Evolutionary conservation across 2,329 filamentous ascomycete species (phyloP).

Genomic region (Fusarium bactridioides): DNA sequence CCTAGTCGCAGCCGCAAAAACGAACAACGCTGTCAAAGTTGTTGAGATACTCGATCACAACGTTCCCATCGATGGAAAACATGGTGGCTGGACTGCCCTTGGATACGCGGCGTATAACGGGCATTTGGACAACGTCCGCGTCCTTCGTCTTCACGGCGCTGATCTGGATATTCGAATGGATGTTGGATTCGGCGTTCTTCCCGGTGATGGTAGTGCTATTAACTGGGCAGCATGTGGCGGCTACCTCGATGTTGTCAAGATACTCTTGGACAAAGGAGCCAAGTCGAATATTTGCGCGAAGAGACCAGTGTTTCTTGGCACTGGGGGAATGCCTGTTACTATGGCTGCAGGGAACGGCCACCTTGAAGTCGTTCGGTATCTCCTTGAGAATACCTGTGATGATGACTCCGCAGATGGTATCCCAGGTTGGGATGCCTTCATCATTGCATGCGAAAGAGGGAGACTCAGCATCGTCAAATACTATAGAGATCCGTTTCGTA

Average conservation of each 20-base stretch:
- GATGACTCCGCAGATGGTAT: accelerated
- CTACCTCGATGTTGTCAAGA: background rate
- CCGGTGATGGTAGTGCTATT: background rate
- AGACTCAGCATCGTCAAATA: background rate
- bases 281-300: background rate
- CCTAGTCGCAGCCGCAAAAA: background rate
- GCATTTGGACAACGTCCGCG: background rate
- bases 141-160: background rate
- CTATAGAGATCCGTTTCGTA: accelerated
- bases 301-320: background rate
- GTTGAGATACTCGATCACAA: background rate
- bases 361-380: background rate
- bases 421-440: background rate
- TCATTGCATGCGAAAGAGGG: background rate
- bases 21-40: background rate
- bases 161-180: background rate
- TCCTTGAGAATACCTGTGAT: background rate
- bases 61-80: accelerated
- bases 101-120: accelerated
- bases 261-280: background rate
- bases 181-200: background rate
- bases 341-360: background rate
- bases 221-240: background rate
- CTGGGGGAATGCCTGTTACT: background rate
- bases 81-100: background rate